These are phyloP conservation scores for Populus nigra DNA, from an alignment of 345 rosid species.

Conservation along the genomic window DNA sequence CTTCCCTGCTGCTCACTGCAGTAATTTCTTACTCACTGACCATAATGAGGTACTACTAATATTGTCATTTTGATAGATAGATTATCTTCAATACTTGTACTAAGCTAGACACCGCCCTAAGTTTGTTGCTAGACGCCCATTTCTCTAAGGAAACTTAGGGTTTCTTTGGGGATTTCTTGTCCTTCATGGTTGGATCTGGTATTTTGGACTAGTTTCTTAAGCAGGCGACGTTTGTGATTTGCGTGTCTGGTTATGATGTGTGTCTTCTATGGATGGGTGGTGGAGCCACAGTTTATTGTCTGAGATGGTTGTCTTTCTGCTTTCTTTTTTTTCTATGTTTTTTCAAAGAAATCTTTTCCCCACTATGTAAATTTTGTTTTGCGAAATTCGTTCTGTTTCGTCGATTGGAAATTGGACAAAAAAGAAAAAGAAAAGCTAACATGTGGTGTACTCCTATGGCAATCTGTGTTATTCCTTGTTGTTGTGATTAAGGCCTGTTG, in stretches of 20 bases:
- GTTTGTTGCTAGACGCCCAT: neutral
- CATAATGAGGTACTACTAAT: neutral
- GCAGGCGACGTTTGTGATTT: neutral
- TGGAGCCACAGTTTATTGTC: neutral
- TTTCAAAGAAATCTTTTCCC: neutral
- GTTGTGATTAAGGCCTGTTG: neutral
- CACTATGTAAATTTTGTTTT: neutral
- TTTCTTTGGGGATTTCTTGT: neutral
- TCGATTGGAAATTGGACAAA: slow-evolving; percentile 12
- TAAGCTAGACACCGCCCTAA: neutral
- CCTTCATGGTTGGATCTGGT: neutral
- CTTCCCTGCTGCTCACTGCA: neutral
- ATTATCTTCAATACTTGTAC: neutral
- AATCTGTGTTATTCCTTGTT: neutral
- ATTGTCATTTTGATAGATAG: neutral
- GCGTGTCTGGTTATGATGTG: neutral
- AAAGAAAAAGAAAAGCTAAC: neutral
- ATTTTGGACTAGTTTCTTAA: neutral
- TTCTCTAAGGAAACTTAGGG: neutral
- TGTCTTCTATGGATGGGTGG: neutral
- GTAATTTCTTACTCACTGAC: neutral
- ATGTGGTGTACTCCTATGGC: neutral
- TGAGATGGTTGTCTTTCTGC: neutral
- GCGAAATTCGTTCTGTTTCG: slow-evolving; percentile 2
- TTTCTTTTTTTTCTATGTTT: too few relatives aligned